Percentiles rank a stretch among this genome's conserved stretches.
These are phyloP conservation scores for Monosporascus sp. DNA, from an alignment of 2,329 filamentous ascomycete genomes.

Conservation along the genomic window DNA sequence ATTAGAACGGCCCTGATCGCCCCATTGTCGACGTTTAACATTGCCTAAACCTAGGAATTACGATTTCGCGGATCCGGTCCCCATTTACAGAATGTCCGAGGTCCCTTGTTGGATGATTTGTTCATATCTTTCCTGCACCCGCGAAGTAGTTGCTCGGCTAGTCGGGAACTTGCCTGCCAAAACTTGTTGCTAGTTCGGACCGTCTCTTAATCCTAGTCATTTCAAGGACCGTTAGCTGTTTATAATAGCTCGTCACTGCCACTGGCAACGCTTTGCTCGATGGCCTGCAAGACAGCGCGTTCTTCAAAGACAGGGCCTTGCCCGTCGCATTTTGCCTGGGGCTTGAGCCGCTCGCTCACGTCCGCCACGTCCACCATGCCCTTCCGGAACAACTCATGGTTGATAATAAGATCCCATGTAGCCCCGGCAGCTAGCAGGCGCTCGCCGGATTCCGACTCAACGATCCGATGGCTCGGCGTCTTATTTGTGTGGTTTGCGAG, in stretches of 20 bases:
- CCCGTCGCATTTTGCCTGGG: constrained; percentile 74
- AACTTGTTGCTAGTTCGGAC: neutral
- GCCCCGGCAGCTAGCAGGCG: constrained; percentile 69
- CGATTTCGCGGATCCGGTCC: no score
- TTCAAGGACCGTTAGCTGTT: constrained; percentile 15
- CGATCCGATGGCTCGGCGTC: constrained; percentile 63
- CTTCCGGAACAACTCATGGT: constrained; percentile 68
- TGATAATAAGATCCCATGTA: constrained; percentile 86
- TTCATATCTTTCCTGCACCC: no score
- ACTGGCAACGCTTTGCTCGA: constrained; percentile 71
- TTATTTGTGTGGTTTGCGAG: constrained; percentile 59
- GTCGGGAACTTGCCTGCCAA: no score
- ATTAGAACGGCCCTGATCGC: no score
- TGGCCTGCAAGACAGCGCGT: constrained; percentile 64
- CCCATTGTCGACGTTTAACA: no score
- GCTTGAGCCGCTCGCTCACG: constrained; percentile 75
- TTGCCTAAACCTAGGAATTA: no score
- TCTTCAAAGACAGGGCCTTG: constrained; percentile 87
- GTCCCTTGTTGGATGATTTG: no score
- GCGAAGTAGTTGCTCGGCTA: no score
- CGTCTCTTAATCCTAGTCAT: neutral
- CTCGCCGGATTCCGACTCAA: constrained; percentile 61
- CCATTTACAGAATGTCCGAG: no score
- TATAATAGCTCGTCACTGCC: constrained; percentile 74
- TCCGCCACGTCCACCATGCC: constrained; percentile 77